A percentile compares a stretch with the other conserved stretches of the same genome.
phyloP scores from a whole-genome alignment of 2,329 filamentous ascomycete species.

The Curvularia verruculosa region DNA sequence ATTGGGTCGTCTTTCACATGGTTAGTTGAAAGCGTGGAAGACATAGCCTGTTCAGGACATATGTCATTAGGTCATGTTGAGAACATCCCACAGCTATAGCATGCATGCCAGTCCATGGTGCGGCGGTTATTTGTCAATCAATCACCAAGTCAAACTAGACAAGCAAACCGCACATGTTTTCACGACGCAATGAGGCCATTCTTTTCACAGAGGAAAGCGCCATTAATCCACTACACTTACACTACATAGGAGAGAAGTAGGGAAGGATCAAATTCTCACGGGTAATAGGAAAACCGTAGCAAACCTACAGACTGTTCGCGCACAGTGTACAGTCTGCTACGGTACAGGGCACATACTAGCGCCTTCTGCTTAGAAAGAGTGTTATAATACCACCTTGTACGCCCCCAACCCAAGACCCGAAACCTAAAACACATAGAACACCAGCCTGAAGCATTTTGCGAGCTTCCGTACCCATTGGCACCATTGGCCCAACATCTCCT shows the following conservation, averaged over 20 bases:
- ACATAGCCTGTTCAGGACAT: neutral
- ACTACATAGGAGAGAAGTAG: slow-evolving; percentile 4
- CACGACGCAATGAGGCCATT: neutral
- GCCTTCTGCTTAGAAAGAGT: slow-evolving; percentile 12
- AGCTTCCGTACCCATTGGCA: neutral
- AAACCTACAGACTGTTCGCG: slow-evolving; percentile 1
- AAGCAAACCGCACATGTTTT: neutral
- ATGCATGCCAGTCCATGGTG: neutral
- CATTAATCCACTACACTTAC: slow-evolving; percentile 12
- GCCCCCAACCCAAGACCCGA: slow-evolving; percentile 7
- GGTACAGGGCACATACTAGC: slow-evolving; percentile 12
- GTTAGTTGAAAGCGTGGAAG: too few relatives aligned
- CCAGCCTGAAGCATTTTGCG: slow-evolving; percentile 6
- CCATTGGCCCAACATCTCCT: neutral
- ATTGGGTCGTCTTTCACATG: too few relatives aligned
- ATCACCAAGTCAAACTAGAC: neutral
- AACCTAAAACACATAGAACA: slow-evolving; percentile 9
- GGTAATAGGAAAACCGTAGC: slow-evolving; percentile 6
- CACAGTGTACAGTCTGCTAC: slow-evolving; percentile 4
- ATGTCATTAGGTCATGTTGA: neutral
- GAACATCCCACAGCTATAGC: neutral
- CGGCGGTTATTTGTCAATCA: neutral
- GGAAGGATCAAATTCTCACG: slow-evolving; percentile 14
- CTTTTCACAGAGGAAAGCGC: slow-evolving; percentile 9
- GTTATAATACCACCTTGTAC: slow-evolving; percentile 6